These are phyloP conservation scores for Pestalotiopsis fici DNA, from an alignment of 2,329 filamentous ascomycete species.

Conservation along the genomic window DNA sequence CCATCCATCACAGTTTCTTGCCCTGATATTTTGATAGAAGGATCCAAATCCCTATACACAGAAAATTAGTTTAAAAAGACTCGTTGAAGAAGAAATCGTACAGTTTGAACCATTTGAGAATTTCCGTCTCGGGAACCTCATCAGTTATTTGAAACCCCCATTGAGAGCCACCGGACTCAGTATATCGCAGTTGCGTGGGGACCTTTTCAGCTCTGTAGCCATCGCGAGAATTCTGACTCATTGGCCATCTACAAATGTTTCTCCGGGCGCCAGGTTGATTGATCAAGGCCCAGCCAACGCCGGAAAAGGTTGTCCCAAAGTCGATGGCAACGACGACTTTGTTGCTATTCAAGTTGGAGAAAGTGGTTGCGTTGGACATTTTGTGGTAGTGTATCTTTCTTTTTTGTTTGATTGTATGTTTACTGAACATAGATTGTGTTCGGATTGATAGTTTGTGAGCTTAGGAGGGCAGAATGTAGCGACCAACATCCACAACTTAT, in stretches of 20 bases:
- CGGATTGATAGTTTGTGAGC: no score
- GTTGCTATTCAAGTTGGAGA: slow-evolving; percentile 6
- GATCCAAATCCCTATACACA: not conserved
- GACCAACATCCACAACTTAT: no score
- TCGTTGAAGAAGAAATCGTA: slow-evolving; percentile 29
- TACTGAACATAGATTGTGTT: no score
- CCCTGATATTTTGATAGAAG: not conserved
- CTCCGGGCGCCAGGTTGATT: slow-evolving; percentile 40
- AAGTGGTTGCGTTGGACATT: slow-evolving; percentile 3
- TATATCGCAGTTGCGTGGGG: slow-evolving; percentile 48
- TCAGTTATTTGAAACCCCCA: slow-evolving; percentile 53
- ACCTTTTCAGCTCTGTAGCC: slow-evolving; percentile 47
- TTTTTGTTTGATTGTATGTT: not conserved
- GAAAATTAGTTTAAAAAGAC: not conserved
- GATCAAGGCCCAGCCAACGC: slow-evolving; percentile 53
- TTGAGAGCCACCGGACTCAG: slow-evolving; percentile 37
- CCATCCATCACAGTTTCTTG: not conserved
- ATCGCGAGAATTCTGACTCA: slow-evolving; percentile 33
- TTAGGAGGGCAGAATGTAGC: no score
- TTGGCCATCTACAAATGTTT: slow-evolving; percentile 47
- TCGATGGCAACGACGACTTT: slow-evolving; percentile 55
- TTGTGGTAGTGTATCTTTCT: not conserved
- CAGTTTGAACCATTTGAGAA: slow-evolving; percentile 53
- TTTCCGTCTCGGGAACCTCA: slow-evolving; percentile 36
- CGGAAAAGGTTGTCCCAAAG: slow-evolving; percentile 59